Conservation (phyloP, 306 rosid genomes). For the Hippophae tibetana region DNA sequence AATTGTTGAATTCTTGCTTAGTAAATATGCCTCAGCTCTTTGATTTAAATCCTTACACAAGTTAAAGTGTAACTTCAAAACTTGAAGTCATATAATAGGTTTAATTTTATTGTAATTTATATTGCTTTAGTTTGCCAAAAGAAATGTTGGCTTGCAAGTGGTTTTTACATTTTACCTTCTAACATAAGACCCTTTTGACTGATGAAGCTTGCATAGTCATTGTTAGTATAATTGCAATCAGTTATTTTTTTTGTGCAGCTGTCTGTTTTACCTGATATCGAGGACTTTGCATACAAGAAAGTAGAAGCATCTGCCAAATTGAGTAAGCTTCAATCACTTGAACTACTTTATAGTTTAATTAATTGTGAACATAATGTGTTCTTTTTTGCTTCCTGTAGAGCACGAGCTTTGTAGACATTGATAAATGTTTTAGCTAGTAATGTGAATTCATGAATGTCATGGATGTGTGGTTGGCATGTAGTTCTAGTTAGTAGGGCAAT, state of each 20-base stretch:
- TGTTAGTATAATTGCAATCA: conserved; percentile 1
- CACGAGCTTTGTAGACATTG: conserved; percentile 3
- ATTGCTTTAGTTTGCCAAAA: neutral
- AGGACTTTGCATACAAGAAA: conserved; percentile 43
- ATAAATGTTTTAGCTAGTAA: neutral
- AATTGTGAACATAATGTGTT: neutral
- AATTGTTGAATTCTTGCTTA: no score
- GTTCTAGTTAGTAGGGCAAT: no score
- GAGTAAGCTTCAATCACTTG: conserved; percentile 22
- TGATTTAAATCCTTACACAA: no score
- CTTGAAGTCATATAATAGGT: no score
- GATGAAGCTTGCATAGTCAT: neutral
- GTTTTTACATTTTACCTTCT: neutral
- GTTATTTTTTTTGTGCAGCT: conserved; percentile 25
- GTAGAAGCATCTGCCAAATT: conserved; percentile 23
- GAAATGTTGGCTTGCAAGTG: neutral
- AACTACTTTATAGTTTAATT: neutral
- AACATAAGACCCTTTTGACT: neutral
- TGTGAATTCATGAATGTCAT: no score
- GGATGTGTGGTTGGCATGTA: no score
- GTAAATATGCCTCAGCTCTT: no score
- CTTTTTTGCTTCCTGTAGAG: neutral
- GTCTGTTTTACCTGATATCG: conserved; percentile 44
- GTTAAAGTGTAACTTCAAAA: no score
- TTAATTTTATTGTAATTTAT: neutral